Percentiles rank a stretch among this genome's conserved stretches.
Conservation (phyloP, 2,329 filamentous ascomycete genomes). For the Colletotrichum tanaceti region DNA sequence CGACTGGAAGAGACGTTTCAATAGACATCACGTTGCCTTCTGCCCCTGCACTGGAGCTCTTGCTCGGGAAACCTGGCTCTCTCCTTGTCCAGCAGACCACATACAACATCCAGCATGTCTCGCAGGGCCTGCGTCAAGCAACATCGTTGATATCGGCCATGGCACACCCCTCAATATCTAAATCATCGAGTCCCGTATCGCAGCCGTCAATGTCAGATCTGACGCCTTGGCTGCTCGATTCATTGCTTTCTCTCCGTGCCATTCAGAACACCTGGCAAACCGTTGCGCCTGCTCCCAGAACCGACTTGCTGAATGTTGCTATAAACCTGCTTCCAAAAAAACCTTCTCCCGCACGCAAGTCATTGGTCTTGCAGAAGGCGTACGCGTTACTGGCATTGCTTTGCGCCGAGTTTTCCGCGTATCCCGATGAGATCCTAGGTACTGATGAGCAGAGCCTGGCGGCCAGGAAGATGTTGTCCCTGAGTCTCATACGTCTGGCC, state of each 20-base stretch:
- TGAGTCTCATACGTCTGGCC: conserved; percentile 54
- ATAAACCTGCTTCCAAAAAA: conserved; percentile 27
- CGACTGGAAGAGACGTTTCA: conserved; percentile 46
- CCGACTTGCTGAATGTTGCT: conserved; percentile 26
- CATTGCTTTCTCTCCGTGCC: conserved; percentile 56
- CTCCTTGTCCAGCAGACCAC: conserved; percentile 47
- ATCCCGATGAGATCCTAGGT: conserved; percentile 48
- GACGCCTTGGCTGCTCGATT: conserved; percentile 63
- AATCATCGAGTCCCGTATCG: conserved; percentile 48
- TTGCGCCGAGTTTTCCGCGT: conserved; percentile 55
- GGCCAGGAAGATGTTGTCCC: conserved; percentile 51
- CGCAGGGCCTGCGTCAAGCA: conserved; percentile 61
- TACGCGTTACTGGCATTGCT: conserved; percentile 55
- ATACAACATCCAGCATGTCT: conserved; percentile 54
- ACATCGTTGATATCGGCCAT: conserved; percentile 58
- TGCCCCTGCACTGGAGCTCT: conserved; percentile 51
- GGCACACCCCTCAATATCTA: conserved; percentile 53
- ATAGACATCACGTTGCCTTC: conserved; percentile 54
- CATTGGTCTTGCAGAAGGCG: conserved; percentile 50
- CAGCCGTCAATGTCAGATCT: conserved; percentile 53
- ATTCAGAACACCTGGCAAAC: conserved; percentile 54
- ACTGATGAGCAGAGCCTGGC: conserved; percentile 45
- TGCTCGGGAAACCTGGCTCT: conserved; percentile 44
- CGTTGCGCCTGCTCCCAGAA: conserved; percentile 31
- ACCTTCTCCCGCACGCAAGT: conserved; percentile 9